These are phyloP conservation scores for Eucalyptus cladocalyx DNA, from an alignment of 345 rosid genomes.

Conservation along the genomic window DNA sequence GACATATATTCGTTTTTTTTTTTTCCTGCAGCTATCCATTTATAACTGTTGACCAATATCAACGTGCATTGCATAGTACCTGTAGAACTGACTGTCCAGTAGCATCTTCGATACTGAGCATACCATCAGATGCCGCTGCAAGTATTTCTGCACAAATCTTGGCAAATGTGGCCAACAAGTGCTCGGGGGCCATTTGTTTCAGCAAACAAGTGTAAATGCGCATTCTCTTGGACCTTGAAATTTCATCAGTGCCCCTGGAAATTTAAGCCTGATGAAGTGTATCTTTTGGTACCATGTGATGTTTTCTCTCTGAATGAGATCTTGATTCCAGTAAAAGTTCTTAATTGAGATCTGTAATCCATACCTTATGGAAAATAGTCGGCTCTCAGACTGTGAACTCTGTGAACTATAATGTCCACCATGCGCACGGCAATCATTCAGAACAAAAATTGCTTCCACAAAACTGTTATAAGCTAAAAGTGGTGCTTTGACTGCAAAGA, in stretches of 20 bases:
- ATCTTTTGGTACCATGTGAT: not conserved
- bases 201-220: constrained; percentile 63
- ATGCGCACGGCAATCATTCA: constrained; percentile 69
- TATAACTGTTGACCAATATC: not conserved
- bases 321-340: not conserved
- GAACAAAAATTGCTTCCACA: constrained; percentile 82
- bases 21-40: not conserved
- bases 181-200: constrained; percentile 97
- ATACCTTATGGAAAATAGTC: constrained; percentile 60
- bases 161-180: constrained; percentile 89
- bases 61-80: constrained; percentile 17
- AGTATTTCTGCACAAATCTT: constrained; percentile 92
- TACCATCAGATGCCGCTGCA: constrained; percentile 87
- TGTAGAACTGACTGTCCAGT: constrained; percentile 83
- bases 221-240: constrained; percentile 76
- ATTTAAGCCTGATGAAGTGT: not conserved
- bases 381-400: constrained; percentile 38
- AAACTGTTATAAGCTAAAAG: constrained; percentile 97
- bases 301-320: not conserved
- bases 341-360: not conserved
- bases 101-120: constrained; percentile 60
- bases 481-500: constrained; percentile 69
- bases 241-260: constrained; percentile 74
- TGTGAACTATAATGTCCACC: constrained; percentile 43
- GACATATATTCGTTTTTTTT: not conserved